Evolutionary conservation across 139 green algal genomes (phyloP), one percentile per base, ranked within the genome.

Genomic region (Eudorina sp.): DNA sequence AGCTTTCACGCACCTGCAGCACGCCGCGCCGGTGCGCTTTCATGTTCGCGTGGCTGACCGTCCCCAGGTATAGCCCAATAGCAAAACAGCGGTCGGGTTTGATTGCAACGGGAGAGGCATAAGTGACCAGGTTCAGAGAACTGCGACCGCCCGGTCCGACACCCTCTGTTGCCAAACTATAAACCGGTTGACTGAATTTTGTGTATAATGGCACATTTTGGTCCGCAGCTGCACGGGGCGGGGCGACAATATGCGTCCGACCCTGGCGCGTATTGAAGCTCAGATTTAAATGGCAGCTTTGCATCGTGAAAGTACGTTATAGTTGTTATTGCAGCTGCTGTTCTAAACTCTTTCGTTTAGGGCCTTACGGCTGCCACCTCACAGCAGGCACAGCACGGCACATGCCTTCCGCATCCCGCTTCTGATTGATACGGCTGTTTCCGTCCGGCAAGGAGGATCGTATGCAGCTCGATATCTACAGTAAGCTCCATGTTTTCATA

Each of bases 51-150:
- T 90, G 87, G 78, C 78, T 88, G 2, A 72, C 43, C 0, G 87
- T 90, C 9, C 87, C 87, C 0, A 90, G 68, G 40, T 90, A 90
- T 14, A 90, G 53, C 21, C 78, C 78, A 7, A 90, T 16, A 0
- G 78, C 87, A 45, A 79, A 84, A 16, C 53, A 55, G 3, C 87
- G 51, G 8, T 88, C 83, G 0, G 87, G 87, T 43, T 87, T 77
- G 9, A 90, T 90, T 0, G 87, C 83, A 4, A 90, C 38, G 0
- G 87, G 78, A 1, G 51, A 43, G 1, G 38, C 38, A 25, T 90
- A 90, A 0, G 87, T 90, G 0, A 84, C 40, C 7, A 90, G 69
- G 77, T 90, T 90, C 29, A 90, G 34, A 0, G 43, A 66, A 13
- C 11, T 3, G 18, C 60, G 43, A 45, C 40, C 25, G 34, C 13